Base-by-base conservation (phyloP, 2,329 filamentous ascomycete species). In the Pseudocercospora fuligena region DNA sequence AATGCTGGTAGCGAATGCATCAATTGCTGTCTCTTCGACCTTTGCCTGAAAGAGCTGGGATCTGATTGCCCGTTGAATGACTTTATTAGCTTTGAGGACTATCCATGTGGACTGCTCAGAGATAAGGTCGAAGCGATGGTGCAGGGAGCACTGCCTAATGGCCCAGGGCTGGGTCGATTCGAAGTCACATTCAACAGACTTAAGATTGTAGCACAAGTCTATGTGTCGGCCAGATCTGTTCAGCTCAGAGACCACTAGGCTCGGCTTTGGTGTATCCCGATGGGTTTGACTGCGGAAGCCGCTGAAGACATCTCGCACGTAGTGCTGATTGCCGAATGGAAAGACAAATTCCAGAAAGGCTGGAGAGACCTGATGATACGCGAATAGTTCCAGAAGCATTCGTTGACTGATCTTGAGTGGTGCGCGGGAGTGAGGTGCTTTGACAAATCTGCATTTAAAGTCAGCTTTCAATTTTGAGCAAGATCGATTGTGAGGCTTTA, bases 191-290 rank as follows among this genome's bases (percentile, higher is more conserved):
- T 61, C 65, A 40, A 76, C 79, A 5, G 78, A 80, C 36, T 78
- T 78, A 11, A 83, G 65, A 60, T 74, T 82, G 66, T 82, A 83
- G 61, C 79, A 80, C 5, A 82, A 43, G 9, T 78, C 75, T 1
- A 81, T 57, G 7, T 77, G 73, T 5, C 60, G n/a, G n/a, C n/a
- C n/a, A n/a, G n/a, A n/a, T n/a, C n/a, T n/a, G n/a, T n/a, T n/a
- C n/a, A n/a, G n/a, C n/a, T n/a, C n/a, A n/a, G n/a, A n/a, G n/a
- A n/a, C n/a, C n/a, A n/a, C n/a, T n/a, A n/a, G n/a, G n/a, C n/a
- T n/a, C n/a, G n/a, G n/a, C n/a, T n/a, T n/a, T 9, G 40, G 14
- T 1, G 19, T 3, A 1, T 40, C 12, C 1, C 80, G 64, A 2
- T 65, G 65, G 21, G 56, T 73, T 14, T 78, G 77, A 3, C 77